Conservation (phyloP, 1,139 yeast species). For the Suhomyces guaymorum region DNA sequence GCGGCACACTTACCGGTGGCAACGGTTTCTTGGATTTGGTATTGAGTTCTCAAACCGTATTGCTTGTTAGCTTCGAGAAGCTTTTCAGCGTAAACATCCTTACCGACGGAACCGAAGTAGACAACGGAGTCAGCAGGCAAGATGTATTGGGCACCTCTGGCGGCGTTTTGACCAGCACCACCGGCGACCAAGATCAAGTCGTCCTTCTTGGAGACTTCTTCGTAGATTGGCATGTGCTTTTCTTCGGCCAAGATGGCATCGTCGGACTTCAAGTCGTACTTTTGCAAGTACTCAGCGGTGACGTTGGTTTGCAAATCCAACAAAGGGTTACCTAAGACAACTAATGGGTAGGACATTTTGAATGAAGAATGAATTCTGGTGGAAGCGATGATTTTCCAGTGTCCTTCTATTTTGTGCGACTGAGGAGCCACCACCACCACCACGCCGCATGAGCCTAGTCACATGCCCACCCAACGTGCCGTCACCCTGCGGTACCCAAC, state of each 20-base stretch:
- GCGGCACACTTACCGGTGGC: constrained; percentile 99
- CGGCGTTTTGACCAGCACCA: constrained; percentile 99
- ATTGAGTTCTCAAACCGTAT: constrained; percentile 86
- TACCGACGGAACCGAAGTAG: constrained; percentile 95
- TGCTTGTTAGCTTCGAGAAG: constrained; percentile 77
- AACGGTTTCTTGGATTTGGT: constrained; percentile 71
- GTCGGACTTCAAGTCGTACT: constrained; percentile 83
- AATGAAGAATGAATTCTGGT: too few relatives aligned
- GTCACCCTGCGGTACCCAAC: too few relatives aligned
- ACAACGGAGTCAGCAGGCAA: constrained; percentile 81
- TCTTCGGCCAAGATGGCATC: constrained; percentile 94
- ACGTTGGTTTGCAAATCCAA: constrained; percentile 88
- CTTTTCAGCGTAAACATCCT: constrained; percentile 83
- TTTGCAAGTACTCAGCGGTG: constrained; percentile 63
- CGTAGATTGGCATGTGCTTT: constrained; percentile 82
- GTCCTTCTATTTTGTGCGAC: not conserved
- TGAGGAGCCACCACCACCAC: too few relatives aligned
- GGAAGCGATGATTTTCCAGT: not conserved
- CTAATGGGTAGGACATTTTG: constrained; percentile 45
- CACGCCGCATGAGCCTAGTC: not conserved
- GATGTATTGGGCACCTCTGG: constrained; percentile 96
- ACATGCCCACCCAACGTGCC: too few relatives aligned
- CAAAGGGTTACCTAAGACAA: constrained; percentile 63
- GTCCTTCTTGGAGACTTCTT: constrained; percentile 65
- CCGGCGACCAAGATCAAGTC: constrained; percentile 85